These are phyloP conservation scores for Pseudogymnoascus sp. DNA, from an alignment of 2,329 filamentous ascomycete genomes.

Conservation along the genomic window DNA sequence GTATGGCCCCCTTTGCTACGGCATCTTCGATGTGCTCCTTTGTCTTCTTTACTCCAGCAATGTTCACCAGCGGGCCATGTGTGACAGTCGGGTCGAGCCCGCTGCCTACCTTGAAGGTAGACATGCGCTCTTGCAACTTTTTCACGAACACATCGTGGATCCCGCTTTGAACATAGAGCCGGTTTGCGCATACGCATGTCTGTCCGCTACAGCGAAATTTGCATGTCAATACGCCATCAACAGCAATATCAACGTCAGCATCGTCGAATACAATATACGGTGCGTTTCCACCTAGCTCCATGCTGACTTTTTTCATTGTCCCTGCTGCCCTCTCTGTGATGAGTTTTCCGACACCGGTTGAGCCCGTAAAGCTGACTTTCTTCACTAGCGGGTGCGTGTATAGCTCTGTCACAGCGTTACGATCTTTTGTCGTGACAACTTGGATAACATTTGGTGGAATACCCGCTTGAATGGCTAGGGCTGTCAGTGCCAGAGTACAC, in stretches of 20 bases:
- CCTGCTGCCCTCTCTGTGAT: constrained; percentile 51
- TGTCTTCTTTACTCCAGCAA: constrained; percentile 47
- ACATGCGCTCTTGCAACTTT: constrained; percentile 42
- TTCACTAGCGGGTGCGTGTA: constrained; percentile 51
- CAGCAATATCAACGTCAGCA: constrained; percentile 50
- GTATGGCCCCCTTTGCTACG: constrained; percentile 49
- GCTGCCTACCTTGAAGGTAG: constrained; percentile 50
- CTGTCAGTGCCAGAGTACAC: constrained; percentile 43
- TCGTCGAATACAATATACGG: constrained; percentile 58
- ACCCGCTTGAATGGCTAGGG: constrained; percentile 45
- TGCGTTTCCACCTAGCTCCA: constrained; percentile 58
- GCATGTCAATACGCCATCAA: constrained; percentile 37
- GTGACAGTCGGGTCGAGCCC: constrained; percentile 48
- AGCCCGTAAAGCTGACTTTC: constrained; percentile 55
- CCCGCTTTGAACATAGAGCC: constrained; percentile 54
- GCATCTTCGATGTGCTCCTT: constrained; percentile 56
- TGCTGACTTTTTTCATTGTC: constrained; percentile 54
- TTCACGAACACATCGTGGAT: constrained; percentile 54
- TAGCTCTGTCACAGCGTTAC: constrained; percentile 27
- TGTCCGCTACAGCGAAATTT: constrained; percentile 55
- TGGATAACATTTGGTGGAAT: constrained; percentile 53
- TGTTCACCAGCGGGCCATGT: constrained; percentile 52
- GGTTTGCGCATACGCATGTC: constrained; percentile 57
- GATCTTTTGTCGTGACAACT: constrained; percentile 45
- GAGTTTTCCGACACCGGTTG: constrained; percentile 53